A percentile compares a stretch with the other conserved stretches of the same genome.
These are phyloP conservation scores for Hemileccinum impolitum DNA, from an alignment of 768 basidiomycete species.

Conservation along the genomic window DNA sequence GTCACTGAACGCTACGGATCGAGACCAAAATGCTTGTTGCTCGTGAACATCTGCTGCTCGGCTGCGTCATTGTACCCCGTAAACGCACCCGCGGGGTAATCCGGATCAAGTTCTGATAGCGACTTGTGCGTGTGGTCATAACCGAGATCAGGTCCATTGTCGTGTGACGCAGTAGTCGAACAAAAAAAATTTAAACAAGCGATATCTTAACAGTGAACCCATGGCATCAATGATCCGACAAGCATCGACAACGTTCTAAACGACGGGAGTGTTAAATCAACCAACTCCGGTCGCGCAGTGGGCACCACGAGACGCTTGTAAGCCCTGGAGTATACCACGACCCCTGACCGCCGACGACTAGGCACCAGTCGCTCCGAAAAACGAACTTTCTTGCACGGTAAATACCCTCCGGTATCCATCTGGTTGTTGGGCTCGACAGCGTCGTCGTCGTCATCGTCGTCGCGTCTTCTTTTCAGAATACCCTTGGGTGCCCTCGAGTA, in stretches of 20 bases:
- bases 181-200: no score
- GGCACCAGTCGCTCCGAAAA: conserved; percentile 10
- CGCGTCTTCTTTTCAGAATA: conserved; percentile 29
- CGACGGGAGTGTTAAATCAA: conserved; percentile 32
- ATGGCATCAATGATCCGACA: conserved; percentile 30
- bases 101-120: no score
- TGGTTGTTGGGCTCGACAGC: conserved; percentile 4
- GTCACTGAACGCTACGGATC: no score
- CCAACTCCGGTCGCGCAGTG: conserved; percentile 15
- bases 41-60: no score
- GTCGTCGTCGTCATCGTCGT: conserved; percentile 18
- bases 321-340: conserved; percentile 9
- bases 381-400: conserved; percentile 23
- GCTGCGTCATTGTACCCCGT: no score
- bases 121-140: no score
- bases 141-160: no score
- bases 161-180: no score
- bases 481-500: conserved; percentile 23
- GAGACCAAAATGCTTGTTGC: no score
- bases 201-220: conserved; percentile 17
- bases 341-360: conserved; percentile 18
- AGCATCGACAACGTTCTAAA: conserved; percentile 31
- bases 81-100: no score
- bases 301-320: conserved; percentile 11
- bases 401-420: not conserved